Evolutionary conservation across 2,329 filamentous ascomycete genomes (phyloP), one percentile per base, ranked within the genome.

Genomic region (Ophiocordyceps camponoti-floridani): DNA sequence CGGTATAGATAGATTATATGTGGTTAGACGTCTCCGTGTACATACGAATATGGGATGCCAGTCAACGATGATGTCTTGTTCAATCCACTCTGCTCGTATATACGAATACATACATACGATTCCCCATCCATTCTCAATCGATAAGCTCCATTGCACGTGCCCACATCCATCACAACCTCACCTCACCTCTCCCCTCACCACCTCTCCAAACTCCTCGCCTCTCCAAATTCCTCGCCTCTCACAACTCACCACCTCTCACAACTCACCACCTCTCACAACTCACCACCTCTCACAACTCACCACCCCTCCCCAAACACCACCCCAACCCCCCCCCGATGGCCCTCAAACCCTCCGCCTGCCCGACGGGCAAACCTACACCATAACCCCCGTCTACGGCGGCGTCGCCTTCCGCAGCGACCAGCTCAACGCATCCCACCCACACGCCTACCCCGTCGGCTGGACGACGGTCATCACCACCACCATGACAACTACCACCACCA

Each of bases 301-400:
- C 31, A 4, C 10, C 31, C 14, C 10, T 14, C 4, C 4, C 4
- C 35, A 38, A 18, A 18, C n/a, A 18, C 4, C 14, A 4, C 14
- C 14, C 14, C 14, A 18, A 5, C 4, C 3, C 14, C 3, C 3
- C 4, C 14, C 14, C 4, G 14, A 38, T 16, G 14, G 18, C 4
- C 58, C 62, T 37, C 58, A 65, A 47, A 59, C 73, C 42, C 69
- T 88, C 47, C 75, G 82, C 60, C 69, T 96, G 52, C 89, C 89
- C 42, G 93, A 95, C 63, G 89, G 88, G 56, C 85, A 91, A 64
- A 80, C 72, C 50, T 74, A 91, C 56, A 82, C 79, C 3, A 82
- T 94, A 30, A 78, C 77, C 13, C 84, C 87, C 1, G 85, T 94
- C 26, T 95, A 94, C 59, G 86, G 84, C n/a, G 89, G 89, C 30